Percentiles rank a stretch among this genome's conserved stretches.
Evolutionary conservation across 75 land plant species (phyloP).

Genomic region (Ceratopteris richardii): DNA sequence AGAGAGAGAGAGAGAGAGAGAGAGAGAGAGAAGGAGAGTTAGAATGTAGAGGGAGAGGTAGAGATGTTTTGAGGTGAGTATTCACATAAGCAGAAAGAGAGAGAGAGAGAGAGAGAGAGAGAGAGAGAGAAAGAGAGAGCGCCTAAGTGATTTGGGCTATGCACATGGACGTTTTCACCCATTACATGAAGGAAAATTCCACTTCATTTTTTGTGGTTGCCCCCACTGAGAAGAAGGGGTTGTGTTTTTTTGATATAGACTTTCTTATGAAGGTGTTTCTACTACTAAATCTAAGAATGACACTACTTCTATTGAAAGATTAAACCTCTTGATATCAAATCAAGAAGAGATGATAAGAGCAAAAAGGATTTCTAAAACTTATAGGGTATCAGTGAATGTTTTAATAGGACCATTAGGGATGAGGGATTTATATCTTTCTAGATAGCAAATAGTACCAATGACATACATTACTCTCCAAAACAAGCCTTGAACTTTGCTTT

Average conservation of each 20-base stretch:
- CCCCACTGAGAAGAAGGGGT: conserved; percentile 27
- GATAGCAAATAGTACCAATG: conserved; percentile 46
- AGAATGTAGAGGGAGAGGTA: no score
- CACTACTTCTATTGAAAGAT: conserved; percentile 50
- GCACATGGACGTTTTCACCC: no score
- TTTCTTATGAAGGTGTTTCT: conserved; percentile 64
- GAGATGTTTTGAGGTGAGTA: no score
- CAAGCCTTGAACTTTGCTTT: conserved; percentile 55
- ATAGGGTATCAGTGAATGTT: conserved; percentile 53
- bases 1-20: no score
- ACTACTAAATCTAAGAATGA: conserved; percentile 56
- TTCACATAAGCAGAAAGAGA: no score
- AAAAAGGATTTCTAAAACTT: conserved; percentile 38
- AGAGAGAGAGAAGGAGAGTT: no score
- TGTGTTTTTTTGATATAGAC: conserved; percentile 22
- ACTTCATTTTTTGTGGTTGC: conserved; percentile 37
- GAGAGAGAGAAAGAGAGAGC: no score
- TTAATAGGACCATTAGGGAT: conserved; percentile 36
- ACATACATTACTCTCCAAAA: conserved; percentile 48
- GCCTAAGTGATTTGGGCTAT: no score
- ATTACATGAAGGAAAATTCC: not conserved
- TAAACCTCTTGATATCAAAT: conserved; percentile 55
- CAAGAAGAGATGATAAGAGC: conserved; percentile 52
- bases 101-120: no score
- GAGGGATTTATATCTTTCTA: conserved; percentile 41